phyloP scores from a whole-genome alignment of 495 filamentous ascomycete species.

The Astrothelium subdiscretum region DNA sequence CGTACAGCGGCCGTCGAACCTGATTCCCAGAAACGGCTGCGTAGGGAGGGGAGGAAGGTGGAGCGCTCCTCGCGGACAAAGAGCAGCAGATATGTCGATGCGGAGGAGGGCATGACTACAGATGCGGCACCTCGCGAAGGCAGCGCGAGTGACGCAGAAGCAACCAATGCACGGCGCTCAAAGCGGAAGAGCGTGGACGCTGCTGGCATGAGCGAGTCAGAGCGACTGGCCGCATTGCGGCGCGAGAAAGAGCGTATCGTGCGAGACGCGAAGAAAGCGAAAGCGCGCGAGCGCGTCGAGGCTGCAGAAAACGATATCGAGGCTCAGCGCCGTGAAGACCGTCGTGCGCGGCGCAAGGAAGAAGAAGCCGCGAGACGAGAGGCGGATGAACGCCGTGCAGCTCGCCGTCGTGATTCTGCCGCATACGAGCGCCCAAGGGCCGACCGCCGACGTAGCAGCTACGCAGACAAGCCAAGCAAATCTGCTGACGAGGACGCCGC shows the following conservation, averaged over 20 bases:
- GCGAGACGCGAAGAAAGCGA: conserved; percentile 34
- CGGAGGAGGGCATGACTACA: conserved; percentile 10
- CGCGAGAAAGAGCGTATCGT: conserved; percentile 21
- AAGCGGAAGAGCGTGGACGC: conserved; percentile 34
- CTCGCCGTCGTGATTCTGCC: conserved; percentile 15
- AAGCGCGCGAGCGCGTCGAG: conserved; percentile 16
- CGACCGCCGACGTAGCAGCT: conserved; percentile 12
- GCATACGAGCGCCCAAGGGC: conserved; percentile 7
- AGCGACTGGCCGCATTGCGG: conserved; percentile 26
- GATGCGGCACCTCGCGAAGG: conserved; percentile 14
- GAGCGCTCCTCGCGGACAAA: conserved; percentile 9
- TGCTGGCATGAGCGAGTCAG: conserved; percentile 33
- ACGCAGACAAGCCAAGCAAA: conserved; percentile 4
- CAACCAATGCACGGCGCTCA: conserved; percentile 5
- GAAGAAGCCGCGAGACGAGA: conserved; percentile 23
- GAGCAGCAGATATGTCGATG: neutral
- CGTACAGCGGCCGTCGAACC: conserved; percentile 13
- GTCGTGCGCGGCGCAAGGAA: conserved; percentile 16
- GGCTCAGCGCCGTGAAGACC: conserved; percentile 12
- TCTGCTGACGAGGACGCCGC: conserved; percentile 17
- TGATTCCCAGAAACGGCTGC: conserved; percentile 17
- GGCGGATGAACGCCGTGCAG: conserved; percentile 10
- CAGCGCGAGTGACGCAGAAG: conserved; percentile 14
- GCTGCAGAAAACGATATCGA: neutral
- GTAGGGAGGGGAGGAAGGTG: conserved; percentile 18